Conservation (phyloP, 768 basidiomycete genomes). For the Pleurotus citrinopileatus region DNA sequence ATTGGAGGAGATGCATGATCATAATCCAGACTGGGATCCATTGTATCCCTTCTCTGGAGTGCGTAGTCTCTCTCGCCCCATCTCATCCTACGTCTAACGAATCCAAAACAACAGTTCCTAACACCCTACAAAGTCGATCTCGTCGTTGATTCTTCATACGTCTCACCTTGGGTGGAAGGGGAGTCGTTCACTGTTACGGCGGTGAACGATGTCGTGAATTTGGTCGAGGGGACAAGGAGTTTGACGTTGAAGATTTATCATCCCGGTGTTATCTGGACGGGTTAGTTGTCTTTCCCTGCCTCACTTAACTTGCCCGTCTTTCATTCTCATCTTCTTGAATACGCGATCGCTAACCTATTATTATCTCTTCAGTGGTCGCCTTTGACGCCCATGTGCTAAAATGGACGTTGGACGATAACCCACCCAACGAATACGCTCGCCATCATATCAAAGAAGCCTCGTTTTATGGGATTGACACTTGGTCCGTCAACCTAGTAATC, state of each 20-base stretch:
- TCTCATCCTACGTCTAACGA: slow-evolving; percentile 1
- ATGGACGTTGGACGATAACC: slow-evolving; percentile 81
- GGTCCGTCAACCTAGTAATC: slow-evolving; percentile 71
- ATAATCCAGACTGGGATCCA: slow-evolving; percentile 87
- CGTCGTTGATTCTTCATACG: slow-evolving; percentile 43
- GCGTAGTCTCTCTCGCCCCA: slow-evolving; percentile 19
- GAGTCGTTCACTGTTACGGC: slow-evolving; percentile 52
- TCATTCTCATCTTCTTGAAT: too few species aligned
- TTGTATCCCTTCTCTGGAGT: slow-evolving; percentile 81
- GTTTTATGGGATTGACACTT: slow-evolving; percentile 74
- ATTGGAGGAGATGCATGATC: slow-evolving; percentile 63
- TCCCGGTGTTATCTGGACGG: slow-evolving; percentile 86
- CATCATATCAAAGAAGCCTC: slow-evolving; percentile 94
- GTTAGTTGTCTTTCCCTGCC: slow-evolving; percentile 26
- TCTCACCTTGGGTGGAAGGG: slow-evolving; percentile 43
- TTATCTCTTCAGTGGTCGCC: slow-evolving; percentile 57
- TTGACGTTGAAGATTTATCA: slow-evolving; percentile 71
- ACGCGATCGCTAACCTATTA: neutral
- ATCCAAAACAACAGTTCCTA: slow-evolving; percentile 57
- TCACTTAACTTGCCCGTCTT: too few species aligned
- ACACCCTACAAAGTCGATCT: slow-evolving; percentile 79
- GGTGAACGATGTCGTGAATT: slow-evolving; percentile 53
- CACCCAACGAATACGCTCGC: slow-evolving; percentile 69
- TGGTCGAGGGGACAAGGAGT: slow-evolving; percentile 59
- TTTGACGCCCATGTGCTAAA: slow-evolving; percentile 87